Evolutionary conservation across 2,329 filamentous ascomycete genomes (phyloP).

Genomic region (Alternaria viburni): DNA sequence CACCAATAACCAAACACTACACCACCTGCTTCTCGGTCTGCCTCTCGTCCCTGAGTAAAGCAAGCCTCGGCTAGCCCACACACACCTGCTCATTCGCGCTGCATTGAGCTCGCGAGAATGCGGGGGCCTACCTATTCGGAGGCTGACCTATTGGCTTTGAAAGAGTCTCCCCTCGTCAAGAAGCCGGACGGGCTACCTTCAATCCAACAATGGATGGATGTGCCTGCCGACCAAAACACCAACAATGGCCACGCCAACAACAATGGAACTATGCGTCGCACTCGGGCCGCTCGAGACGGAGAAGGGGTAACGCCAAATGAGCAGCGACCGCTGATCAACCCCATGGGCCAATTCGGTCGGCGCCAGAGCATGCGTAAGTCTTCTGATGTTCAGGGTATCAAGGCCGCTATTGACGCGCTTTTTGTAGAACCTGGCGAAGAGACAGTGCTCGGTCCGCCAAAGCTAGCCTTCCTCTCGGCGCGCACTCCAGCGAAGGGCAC

Average conservation of each 20-base stretch:
- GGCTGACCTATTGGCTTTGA: conserved; percentile 76
- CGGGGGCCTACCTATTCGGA: conserved; percentile 65
- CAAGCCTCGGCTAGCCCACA: conserved; percentile 21
- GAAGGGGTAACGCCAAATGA: conserved; percentile 34
- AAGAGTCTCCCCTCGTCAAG: conserved; percentile 80
- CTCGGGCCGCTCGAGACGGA: conserved; percentile 33
- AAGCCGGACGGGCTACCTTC: conserved; percentile 82
- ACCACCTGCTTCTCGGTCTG: conserved; percentile 5
- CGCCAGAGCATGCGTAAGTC: conserved; percentile 54
- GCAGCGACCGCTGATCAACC: conserved; percentile 39
- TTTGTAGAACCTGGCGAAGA: conserved; percentile 70
- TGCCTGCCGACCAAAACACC: conserved; percentile 34
- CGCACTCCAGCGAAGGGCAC: conserved; percentile 54
- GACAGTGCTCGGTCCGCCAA: conserved; percentile 83
- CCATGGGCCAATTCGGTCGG: conserved; percentile 47
- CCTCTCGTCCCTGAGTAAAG: conserved; percentile 4
- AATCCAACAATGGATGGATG: conserved; percentile 97
- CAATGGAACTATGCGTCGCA: conserved; percentile 34
- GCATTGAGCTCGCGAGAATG: conserved; percentile 30
- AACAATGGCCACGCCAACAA: conserved; percentile 33
- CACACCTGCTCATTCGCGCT: conserved; percentile 12
- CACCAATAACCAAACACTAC: conserved; percentile 9
- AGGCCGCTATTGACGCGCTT: conserved; percentile 39
- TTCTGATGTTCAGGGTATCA: conserved; percentile 54
- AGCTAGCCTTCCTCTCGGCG: conserved; percentile 80